phyloP scores from a whole-genome alignment of 2,329 filamentous ascomycete genomes.

The Claviceps capensis region DNA sequence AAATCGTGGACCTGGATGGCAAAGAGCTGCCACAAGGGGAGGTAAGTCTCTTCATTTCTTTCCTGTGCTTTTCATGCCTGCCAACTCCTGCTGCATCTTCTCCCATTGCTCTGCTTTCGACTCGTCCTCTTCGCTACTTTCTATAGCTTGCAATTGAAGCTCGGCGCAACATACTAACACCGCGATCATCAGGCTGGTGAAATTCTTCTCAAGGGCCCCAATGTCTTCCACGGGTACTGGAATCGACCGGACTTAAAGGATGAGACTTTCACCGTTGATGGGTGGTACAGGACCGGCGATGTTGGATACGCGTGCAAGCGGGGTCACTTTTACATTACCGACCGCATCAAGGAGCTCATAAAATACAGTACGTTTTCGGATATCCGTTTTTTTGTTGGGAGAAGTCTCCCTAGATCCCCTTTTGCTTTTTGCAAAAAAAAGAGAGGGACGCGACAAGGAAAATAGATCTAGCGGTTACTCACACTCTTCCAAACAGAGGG shows the following conservation, averaged over 20 bases:
- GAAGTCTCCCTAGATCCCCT: no score
- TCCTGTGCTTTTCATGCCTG: background rate
- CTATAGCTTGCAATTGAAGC: background rate
- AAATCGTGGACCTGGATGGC: constrained; percentile 56
- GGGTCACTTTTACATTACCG: constrained; percentile 81
- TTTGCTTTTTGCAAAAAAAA: background rate
- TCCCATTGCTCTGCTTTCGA: background rate
- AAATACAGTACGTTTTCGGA: constrained; percentile 31
- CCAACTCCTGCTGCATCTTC: background rate
- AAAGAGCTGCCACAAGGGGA: constrained; percentile 40
- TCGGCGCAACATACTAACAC: background rate
- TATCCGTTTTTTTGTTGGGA: no score
- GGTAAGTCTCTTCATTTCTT: constrained; percentile 11
- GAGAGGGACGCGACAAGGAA: no score
- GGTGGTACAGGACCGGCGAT: constrained; percentile 86
- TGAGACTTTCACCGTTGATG: constrained; percentile 59
- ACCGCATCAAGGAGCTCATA: constrained; percentile 60
- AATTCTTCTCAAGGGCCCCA: constrained; percentile 65
- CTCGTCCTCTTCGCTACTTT: background rate
- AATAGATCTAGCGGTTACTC: background rate
- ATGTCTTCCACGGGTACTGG: constrained; percentile 66
- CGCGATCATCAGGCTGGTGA: constrained; percentile 31
- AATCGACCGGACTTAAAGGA: constrained; percentile 58
- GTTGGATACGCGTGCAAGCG: constrained; percentile 65
- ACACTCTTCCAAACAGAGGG: constrained; percentile 30